phyloP scores from a whole-genome alignment of 75 land plant species.

The Ceratopteris richardii region DNA sequence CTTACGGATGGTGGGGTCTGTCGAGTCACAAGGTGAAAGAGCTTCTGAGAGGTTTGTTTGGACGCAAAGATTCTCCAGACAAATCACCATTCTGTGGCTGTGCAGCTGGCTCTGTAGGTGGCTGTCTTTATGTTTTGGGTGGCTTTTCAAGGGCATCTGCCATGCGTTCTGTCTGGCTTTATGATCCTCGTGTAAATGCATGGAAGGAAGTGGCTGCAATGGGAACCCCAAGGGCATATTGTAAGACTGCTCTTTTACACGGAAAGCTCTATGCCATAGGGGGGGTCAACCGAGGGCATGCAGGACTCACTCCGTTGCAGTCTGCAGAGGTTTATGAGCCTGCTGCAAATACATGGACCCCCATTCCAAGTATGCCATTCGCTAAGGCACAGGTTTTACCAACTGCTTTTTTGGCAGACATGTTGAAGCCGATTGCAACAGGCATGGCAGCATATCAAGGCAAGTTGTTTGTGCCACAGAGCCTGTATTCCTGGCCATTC shows the following conservation, averaged over 20 bases:
- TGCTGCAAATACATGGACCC: conserved; percentile 50
- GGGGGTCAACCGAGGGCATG: conserved; percentile 72
- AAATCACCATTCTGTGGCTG: conserved; percentile 79
- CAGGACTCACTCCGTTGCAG: conserved; percentile 83
- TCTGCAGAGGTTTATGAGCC: conserved; percentile 94
- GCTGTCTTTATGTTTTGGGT: conserved; percentile 86
- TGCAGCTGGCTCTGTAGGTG: conserved; percentile 72
- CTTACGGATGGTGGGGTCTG: conserved; percentile 33
- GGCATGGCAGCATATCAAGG: conserved; percentile 85
- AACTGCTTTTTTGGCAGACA: conserved; percentile 73
- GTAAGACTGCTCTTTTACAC: conserved; percentile 75
- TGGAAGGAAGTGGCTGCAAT: conserved; percentile 76
- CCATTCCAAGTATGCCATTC: conserved; percentile 87
- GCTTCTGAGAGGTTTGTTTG: conserved; percentile 63
- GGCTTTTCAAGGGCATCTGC: conserved; percentile 75
- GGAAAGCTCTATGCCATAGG: conserved; percentile 92
- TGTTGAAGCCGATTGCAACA: conserved; percentile 96
- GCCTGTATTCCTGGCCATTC: conserved; percentile 97
- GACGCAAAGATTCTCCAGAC: conserved; percentile 43
- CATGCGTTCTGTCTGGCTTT: conserved; percentile 74
- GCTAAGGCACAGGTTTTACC: conserved; percentile 69
- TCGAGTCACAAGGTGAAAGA: conserved; percentile 45
- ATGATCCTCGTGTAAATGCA: conserved; percentile 58
- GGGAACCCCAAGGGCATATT: conserved; percentile 80
- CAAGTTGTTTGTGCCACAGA: conserved; percentile 80